These are phyloP conservation scores for Candida arabinofermentans DNA, from an alignment of 805 yeast species.

Conservation along the genomic window DNA sequence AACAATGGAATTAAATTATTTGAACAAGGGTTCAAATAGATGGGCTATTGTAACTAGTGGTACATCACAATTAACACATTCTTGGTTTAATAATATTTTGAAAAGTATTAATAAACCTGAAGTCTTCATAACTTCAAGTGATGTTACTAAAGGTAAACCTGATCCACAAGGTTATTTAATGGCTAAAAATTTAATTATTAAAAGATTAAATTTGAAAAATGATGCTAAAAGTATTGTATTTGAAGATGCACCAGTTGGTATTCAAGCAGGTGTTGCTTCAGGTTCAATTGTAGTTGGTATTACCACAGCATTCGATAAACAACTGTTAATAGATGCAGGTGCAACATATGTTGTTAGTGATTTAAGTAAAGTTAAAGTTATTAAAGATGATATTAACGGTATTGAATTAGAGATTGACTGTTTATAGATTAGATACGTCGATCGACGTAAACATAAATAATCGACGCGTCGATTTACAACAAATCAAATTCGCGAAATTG, in stretches of 20 bases:
- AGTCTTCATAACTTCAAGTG: background rate
- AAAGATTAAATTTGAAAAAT: background rate
- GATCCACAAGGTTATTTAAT: background rate
- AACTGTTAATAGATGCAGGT: background rate
- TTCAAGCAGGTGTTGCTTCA: conserved; percentile 1
- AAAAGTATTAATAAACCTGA: background rate
- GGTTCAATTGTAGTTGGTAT: background rate
- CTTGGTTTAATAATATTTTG: conserved; percentile 1
- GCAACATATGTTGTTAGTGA: conserved; percentile 1
- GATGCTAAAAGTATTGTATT: conserved; percentile 1
- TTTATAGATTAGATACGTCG: background rate
- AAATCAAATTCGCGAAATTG: too few species aligned
- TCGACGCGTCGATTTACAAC: too few species aligned
- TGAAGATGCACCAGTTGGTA: conserved; percentile 1
- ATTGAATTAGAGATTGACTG: background rate
- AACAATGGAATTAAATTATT: background rate
- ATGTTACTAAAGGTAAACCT: background rate
- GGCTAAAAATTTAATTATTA: background rate
- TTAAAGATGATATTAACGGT: background rate
- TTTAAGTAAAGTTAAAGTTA: background rate
- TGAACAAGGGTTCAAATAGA: background rate
- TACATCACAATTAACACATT: background rate
- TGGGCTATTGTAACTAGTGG: conserved; percentile 1
- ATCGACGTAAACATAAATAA: background rate
- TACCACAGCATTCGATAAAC: background rate